Percentiles rank a stretch among this genome's conserved stretches.
phyloP scores from a whole-genome alignment of 2,329 filamentous ascomycete genomes.

The Hymenoscyphus salicellus region DNA sequence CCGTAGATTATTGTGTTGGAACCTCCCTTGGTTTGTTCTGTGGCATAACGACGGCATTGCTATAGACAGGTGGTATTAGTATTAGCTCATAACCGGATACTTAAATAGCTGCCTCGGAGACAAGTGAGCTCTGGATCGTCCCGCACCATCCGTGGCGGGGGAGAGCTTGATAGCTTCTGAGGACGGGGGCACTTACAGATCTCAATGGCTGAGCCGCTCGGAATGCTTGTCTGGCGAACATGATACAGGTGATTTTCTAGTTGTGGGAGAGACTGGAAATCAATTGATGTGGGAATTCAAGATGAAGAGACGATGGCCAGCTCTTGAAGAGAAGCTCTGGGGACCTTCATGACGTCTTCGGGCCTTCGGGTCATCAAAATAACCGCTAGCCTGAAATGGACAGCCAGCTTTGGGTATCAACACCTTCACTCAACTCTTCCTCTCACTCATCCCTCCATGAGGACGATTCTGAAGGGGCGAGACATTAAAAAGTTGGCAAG shows the following conservation, averaged over 20 bases:
- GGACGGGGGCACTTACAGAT: conserved; percentile 50
- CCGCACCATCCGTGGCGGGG: neutral
- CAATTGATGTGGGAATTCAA: neutral
- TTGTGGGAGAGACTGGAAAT: neutral
- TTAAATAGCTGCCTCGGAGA: conserved; percentile 7
- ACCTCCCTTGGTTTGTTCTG: conserved; percentile 48
- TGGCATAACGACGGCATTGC: conserved; percentile 72
- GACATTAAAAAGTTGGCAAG: too few species aligned
- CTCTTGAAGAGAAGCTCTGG: neutral
- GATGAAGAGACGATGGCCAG: neutral
- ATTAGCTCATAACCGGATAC: conserved; percentile 2
- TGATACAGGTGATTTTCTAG: conserved; percentile 39
- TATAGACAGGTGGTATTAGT: conserved; percentile 32
- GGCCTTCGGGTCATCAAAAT: neutral
- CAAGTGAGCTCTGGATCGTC: neutral
- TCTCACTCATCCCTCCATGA: too few species aligned
- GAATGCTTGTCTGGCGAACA: conserved; percentile 67
- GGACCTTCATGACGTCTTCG: neutral
- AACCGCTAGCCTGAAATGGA: neutral
- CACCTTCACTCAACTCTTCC: too few species aligned
- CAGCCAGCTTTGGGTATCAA: neutral
- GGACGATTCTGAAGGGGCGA: too few species aligned
- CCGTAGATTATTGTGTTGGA: conserved; percentile 60
- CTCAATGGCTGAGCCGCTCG: conserved; percentile 63
- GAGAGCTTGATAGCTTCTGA: neutral